Evolutionary conservation across 1,284 basidiomycete species (phyloP).

Genomic region (Rhodotorula sp.): DNA sequence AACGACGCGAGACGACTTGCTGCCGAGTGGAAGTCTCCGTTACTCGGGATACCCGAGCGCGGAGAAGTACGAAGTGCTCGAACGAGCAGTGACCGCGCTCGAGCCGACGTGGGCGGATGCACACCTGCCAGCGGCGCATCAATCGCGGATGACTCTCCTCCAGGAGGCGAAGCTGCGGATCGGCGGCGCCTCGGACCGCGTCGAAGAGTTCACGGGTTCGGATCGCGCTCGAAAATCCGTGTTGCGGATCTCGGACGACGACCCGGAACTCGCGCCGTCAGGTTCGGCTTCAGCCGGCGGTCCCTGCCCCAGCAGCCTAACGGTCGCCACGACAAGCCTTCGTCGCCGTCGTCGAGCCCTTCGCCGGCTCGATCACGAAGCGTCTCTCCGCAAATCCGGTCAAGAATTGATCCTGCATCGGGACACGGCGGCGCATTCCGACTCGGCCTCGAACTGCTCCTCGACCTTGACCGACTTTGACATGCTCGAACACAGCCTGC

Average conservation of each 20-base stretch:
- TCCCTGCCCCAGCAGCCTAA: no score
- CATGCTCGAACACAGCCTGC: constrained; percentile 15
- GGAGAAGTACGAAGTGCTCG: constrained; percentile 33
- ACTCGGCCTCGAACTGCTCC: constrained; percentile 14
- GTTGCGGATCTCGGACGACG: no score
- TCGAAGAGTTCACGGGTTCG: background rate
- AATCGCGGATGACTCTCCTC: background rate
- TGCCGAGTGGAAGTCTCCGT: constrained; percentile 11
- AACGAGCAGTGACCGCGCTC: constrained; percentile 12
- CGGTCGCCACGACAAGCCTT: background rate
- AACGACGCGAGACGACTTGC: constrained; percentile 19
- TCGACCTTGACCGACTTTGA: constrained; percentile 12
- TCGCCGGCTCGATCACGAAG: constrained; percentile 18
- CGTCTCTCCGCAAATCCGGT: background rate
- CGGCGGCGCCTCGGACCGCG: constrained; percentile 12
- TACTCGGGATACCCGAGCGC: constrained; percentile 17
- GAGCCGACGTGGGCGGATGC: constrained; percentile 38
- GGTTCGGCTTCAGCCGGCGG: no score
- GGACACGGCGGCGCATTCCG: background rate
- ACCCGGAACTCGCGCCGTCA: no score
- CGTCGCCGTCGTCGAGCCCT: constrained; percentile 18
- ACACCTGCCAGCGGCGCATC: background rate
- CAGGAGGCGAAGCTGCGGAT: background rate
- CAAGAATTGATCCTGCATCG: background rate
- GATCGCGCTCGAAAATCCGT: no score